A percentile compares a stretch with the other conserved stretches of the same genome.
Evolutionary conservation across 192 early-diverging fungal species (phyloP).

Genomic region (Coemansia sp.): DNA sequence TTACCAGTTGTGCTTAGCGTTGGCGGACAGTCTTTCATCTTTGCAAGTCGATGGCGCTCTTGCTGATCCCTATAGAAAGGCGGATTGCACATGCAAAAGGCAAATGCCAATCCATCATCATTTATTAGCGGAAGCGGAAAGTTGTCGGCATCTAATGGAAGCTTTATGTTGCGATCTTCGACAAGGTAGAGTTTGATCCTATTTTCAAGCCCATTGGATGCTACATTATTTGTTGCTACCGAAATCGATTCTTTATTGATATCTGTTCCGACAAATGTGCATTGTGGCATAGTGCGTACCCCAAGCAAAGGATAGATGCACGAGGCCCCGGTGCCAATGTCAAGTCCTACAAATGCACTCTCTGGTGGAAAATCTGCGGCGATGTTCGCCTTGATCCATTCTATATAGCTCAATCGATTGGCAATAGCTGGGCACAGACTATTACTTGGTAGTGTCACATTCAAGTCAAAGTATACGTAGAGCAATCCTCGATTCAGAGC

Average conservation of each 20-base stretch:
- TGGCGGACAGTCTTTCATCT: slow-evolving; percentile 57
- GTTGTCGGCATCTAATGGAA: slow-evolving; percentile 17
- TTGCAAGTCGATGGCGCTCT: slow-evolving; percentile 56
- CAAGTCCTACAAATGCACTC: slow-evolving; percentile 9
- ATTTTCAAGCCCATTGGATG: slow-evolving; percentile 58
- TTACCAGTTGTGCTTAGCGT: slow-evolving; percentile 60
- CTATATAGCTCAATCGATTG: slow-evolving; percentile 34
- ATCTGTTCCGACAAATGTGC: slow-evolving; percentile 77
- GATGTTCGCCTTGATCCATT: slow-evolving; percentile 24
- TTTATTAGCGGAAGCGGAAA: slow-evolving; percentile 21
- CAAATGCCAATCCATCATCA: slow-evolving; percentile 24
- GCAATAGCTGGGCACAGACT: slow-evolving; percentile 34
- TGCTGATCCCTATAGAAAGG: slow-evolving; percentile 73
- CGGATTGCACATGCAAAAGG: slow-evolving; percentile 91
- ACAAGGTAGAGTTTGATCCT: slow-evolving; percentile 62
- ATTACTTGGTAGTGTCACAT: slow-evolving; percentile 20
- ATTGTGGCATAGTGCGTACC: slow-evolving; percentile 56
- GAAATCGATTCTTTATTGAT: slow-evolving; percentile 63
- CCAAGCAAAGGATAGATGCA: slow-evolving; percentile 90
- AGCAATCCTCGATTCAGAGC: slow-evolving; percentile 36
- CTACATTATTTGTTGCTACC: slow-evolving; percentile 66
- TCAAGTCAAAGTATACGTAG: slow-evolving; percentile 31
- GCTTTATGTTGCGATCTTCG: slow-evolving; percentile 9
- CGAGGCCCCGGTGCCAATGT: slow-evolving; percentile 78
- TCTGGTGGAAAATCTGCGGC: slow-evolving; percentile 10